Conservation (phyloP, 2,329 filamentous ascomycete genomes). For the Fusarium odoratissimum region DNA sequence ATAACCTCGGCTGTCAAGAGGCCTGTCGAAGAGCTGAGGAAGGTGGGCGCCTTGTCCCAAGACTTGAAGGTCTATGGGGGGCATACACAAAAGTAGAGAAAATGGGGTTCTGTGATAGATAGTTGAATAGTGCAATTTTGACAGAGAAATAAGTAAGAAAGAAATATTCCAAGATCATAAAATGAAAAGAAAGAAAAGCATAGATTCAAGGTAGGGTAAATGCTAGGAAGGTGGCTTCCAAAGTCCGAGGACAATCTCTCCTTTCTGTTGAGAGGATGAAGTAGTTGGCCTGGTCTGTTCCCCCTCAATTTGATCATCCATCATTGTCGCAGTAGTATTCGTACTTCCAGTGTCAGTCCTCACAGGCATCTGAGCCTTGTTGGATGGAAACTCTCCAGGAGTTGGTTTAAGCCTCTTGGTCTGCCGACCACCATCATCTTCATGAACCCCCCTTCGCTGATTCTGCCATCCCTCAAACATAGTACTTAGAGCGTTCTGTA, state of each 20-base stretch:
- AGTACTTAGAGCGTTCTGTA: background rate
- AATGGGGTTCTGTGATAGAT: background rate
- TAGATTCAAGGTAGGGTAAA: background rate
- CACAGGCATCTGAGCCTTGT: background rate
- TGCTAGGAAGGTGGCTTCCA: background rate
- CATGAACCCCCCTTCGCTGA: background rate
- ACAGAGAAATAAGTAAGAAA: background rate
- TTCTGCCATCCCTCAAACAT: background rate
- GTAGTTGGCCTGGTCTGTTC: background rate
- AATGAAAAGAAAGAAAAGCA: background rate
- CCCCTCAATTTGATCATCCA: background rate
- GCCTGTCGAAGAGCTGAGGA: background rate
- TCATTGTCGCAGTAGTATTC: background rate
- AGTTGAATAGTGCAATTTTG: background rate
- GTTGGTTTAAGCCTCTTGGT: background rate
- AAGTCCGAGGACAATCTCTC: background rate
- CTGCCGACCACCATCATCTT: background rate
- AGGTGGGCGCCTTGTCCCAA: background rate
- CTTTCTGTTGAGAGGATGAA: background rate
- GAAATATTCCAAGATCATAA: background rate
- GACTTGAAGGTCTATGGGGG: background rate
- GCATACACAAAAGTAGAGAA: background rate
- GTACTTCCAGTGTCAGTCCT: constrained; percentile 1
- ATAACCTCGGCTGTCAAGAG: background rate
- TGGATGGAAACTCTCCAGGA: background rate